These are phyloP conservation scores for Acmispon strigosus DNA, from an alignment of 306 rosid genomes.

Conservation along the genomic window DNA sequence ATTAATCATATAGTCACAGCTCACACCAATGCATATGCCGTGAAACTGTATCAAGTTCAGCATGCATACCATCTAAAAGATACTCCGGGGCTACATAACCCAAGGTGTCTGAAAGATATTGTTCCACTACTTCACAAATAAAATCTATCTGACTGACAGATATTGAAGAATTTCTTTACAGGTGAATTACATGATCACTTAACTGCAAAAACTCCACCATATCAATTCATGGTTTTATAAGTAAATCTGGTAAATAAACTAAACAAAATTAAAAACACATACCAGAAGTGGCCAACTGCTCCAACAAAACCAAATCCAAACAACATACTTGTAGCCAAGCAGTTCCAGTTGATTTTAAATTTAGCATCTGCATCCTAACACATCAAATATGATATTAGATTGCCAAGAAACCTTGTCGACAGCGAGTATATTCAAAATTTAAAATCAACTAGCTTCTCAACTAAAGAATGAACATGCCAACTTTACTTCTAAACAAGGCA, in stretches of 20 bases:
- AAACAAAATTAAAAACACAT: slow-evolving; percentile 13
- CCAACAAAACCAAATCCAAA: slow-evolving; percentile 85
- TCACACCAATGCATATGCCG: not conserved
- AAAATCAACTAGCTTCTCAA: not conserved
- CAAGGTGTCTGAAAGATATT: slow-evolving; percentile 82
- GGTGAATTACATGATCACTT: not conserved
- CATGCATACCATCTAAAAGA: slow-evolving; percentile 89
- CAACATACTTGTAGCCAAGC: slow-evolving; percentile 61
- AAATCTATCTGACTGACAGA: not conserved
- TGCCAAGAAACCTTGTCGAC: not conserved
- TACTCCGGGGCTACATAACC: slow-evolving; percentile 95
- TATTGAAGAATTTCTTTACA: not conserved
- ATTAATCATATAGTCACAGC: slow-evolving; percentile 4
- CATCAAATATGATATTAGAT: not conserved
- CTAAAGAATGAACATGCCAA: not conserved
- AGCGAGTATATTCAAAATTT: not conserved
- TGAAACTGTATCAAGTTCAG: slow-evolving; percentile 23
- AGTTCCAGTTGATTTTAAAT: slow-evolving; percentile 54
- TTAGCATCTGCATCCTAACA: slow-evolving; percentile 29
- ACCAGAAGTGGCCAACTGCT: slow-evolving; percentile 90
- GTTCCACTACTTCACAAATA: not conserved
- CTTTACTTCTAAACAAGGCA: not conserved
- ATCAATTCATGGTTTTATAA: not conserved
- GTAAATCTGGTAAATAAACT: too few species aligned
- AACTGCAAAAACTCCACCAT: not conserved